Evolutionary conservation across 805 yeast species (phyloP).

Genomic region (Teunomyces panamensis): DNA sequence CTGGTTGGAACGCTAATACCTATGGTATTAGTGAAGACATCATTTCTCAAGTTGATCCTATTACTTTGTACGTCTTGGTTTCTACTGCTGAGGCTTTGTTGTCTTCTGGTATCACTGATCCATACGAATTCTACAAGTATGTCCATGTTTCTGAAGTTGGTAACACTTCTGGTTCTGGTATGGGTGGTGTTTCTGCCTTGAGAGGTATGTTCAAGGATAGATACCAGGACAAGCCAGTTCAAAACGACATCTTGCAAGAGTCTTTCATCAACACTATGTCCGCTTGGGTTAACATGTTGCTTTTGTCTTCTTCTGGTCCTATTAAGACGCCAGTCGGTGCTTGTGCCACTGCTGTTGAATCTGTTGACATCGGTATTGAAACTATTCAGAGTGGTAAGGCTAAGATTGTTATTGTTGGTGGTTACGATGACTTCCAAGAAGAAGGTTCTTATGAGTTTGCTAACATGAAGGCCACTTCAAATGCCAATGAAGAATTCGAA

Average conservation of each 20-base stretch:
- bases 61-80: slow-evolving; percentile 89
- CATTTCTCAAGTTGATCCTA: slow-evolving; percentile 91
- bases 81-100: slow-evolving; percentile 93
- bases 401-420: slow-evolving; percentile 95
- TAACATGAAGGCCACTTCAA: slow-evolving; percentile 98
- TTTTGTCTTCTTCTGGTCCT: slow-evolving; percentile 96
- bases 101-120: slow-evolving; percentile 94
- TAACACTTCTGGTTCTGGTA: slow-evolving; percentile 99
- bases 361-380: slow-evolving; percentile 94
- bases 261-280: slow-evolving; percentile 98
- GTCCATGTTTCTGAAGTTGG: slow-evolving; percentile 98
- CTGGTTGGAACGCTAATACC: slow-evolving; percentile 95
- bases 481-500: slow-evolving; percentile 79
- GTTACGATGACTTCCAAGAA: slow-evolving; percentile 99
- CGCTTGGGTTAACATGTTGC: slow-evolving; percentile 99
- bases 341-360: slow-evolving; percentile 98
- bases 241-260: slow-evolving; percentile 95
- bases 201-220: slow-evolving; percentile 98
- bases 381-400: slow-evolving; percentile 93
- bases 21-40: slow-evolving; percentile 96
- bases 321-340: slow-evolving; percentile 99
- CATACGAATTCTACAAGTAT: slow-evolving; percentile 97
- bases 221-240: slow-evolving; percentile 88
- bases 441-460: slow-evolving; percentile 98
- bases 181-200: slow-evolving; percentile 98